Base-by-base conservation (phyloP, 768 basidiomycete species). In the Hygrophorus russula region DNA sequence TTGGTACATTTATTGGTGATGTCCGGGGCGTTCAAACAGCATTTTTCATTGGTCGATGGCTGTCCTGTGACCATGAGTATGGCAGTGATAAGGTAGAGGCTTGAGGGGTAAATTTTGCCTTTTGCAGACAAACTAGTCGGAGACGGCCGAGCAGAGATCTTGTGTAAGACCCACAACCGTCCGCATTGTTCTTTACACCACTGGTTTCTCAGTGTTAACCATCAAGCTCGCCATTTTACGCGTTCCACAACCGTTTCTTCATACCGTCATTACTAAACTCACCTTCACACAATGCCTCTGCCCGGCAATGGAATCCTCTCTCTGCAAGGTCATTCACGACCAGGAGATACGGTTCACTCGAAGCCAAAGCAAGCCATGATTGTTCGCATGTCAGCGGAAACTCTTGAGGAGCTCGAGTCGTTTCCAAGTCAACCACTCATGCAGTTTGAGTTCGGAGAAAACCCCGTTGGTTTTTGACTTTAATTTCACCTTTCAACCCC, bases 301-400 rank as follows among this genome's bases (percentile, higher is more conserved):
- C 81, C 85, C 0, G 53, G 58, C 32, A 64, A 69, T 51, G 62
- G 65, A 1, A 62, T 68, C 8, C 68, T 85, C 35, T 66, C 79
- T 7, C 69, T 88, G 34, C 71, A 78, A 34, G 74, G 77, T 27
- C 67, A 70, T 51, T 67, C 76, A 1, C 64, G 65, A 36, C 74
- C 74, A 28, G 77, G 73, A 36, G 78, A 73, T 47, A 64, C 72
- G 0, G 55, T 70, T 28, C 73, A 75, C 28, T 68, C 79, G 3
- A 75, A 71, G 46, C 76, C 77, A 10, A 85, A 83, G 65, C 70
- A 71, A 18, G 85, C 84, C 38, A 78, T 86, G 75, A 65, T 88
- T 39, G 72, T 88, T 32, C 78, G 82, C 45, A 69, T 88, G 72
- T 76, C 85, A 3, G 68, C 73, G 28, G 80, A 84, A 58, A 76